Percentiles rank a stretch among this genome's conserved stretches.
Evolutionary conservation across 768 basidiomycete species (phyloP).

Genomic region (Mycena crocata): DNA sequence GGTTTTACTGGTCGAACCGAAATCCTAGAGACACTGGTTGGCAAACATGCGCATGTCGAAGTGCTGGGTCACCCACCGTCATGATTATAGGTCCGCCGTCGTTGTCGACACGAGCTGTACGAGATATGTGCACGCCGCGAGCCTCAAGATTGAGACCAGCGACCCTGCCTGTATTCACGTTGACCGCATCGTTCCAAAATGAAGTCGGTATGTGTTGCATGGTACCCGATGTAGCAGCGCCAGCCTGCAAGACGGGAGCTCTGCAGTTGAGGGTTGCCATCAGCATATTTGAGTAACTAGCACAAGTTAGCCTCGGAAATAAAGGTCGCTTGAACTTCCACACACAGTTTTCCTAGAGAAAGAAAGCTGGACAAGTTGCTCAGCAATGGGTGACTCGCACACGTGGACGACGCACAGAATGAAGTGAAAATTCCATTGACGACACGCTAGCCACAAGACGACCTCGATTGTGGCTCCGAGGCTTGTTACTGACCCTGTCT

Average conservation of each 20-base stretch:
- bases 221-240: background rate
- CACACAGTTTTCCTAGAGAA: conserved; percentile 29
- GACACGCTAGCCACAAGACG: conserved; percentile 27
- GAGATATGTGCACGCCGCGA: no score
- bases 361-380: conserved; percentile 26
- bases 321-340: background rate
- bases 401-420: conserved; percentile 20
- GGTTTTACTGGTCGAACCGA: no score
- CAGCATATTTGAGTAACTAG: conserved; percentile 28
- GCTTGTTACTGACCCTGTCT: conserved; percentile 33
- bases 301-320: background rate
- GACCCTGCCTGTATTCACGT: no score
- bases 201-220: background rate
- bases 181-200: background rate
- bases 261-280: conserved; percentile 28
- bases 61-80: no score
- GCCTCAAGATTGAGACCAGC: no score
- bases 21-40: no score
- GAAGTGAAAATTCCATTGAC: conserved; percentile 32
- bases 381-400: background rate
- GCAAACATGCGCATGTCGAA: no score
- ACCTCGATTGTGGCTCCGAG: conserved; percentile 27
- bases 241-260: conserved; percentile 6
- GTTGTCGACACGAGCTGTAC: no score
- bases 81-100: no score